Evolutionary conservation across 208 protist species (phyloP), one percentile per base, ranked within the genome.

Genomic region (Leishmania mexicana): DNA sequence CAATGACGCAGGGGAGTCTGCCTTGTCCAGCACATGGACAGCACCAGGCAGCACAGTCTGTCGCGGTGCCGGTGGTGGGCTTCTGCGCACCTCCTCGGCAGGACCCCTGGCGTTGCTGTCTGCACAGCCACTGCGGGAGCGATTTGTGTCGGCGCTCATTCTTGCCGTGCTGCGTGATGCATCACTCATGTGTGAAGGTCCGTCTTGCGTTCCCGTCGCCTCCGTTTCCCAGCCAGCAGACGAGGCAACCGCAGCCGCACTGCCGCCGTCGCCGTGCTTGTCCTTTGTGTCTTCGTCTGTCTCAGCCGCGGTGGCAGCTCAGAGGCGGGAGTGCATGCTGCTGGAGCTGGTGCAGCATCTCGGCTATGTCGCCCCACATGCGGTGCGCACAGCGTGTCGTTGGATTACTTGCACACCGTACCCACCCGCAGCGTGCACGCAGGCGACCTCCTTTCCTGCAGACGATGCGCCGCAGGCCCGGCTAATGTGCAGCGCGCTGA

Each of bases 371-470:
- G 65, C 83, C 40, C 83, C 83, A 15, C 78, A 85, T 21, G 78
- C 78, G 24, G 79, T 76, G 78, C 65, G 35, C 19, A 54, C 74
- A 3, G 83, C 74, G 28, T 45, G 70, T 49, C 51, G 47, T 40
- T 82, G 77, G 83, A 76, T 79, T 51, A 40, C 42, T 0, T 10
- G 45, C 42, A 85, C 83, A 21, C 83, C 83, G 19, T 85, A 78
- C 35, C 81, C 81, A 15, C 62, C 49, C 5, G 8, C 24, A 21
- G 38, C 28, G 24, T 31, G 3, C 78, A 6, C 11, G 10, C 45
- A 24, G 67, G 13, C 19, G 70, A 31, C 40, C 45, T n/a, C 45
- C 70, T 35, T 51, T 13, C 45, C 40, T 3, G 47, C 17, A n/a
- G 70, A 74, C 28, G 47, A 19, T 5, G 6, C 13, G 45, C 45